Evolutionary conservation across 257 asterid genomes (phyloP).

Genomic region (Mitragyna speciosa): DNA sequence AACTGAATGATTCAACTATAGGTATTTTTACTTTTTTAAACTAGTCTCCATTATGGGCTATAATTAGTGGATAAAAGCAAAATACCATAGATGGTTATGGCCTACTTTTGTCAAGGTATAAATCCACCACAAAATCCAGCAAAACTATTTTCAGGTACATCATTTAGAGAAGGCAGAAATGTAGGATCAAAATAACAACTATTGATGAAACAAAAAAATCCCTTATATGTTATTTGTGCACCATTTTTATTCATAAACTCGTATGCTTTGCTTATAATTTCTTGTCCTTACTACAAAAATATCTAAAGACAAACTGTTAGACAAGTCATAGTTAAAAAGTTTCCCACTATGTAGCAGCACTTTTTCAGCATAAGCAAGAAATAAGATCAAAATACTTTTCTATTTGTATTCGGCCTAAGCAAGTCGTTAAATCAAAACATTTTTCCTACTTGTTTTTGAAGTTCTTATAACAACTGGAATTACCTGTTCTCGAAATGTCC

Average conservation of each 20-base stretch:
- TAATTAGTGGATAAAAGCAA: background rate
- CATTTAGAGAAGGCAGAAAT: background rate
- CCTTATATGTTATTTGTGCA: background rate
- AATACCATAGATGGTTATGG: background rate
- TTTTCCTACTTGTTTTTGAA: background rate
- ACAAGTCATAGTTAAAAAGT: background rate
- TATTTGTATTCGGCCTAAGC: background rate
- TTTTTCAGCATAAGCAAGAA: background rate
- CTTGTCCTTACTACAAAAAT: background rate
- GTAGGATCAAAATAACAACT: background rate
- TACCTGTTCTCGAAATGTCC: slow-evolving; percentile 95
- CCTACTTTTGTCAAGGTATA: background rate
- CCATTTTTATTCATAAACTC: background rate
- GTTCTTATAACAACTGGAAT: slow-evolving; percentile 2
- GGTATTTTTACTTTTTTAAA: too few species aligned
- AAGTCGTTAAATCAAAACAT: background rate
- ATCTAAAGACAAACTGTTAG: background rate
- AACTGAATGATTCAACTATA: background rate
- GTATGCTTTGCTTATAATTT: background rate
- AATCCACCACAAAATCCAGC: background rate
- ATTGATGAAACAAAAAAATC: background rate
- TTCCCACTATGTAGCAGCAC: background rate
- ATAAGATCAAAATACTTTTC: background rate
- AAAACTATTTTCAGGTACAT: background rate
- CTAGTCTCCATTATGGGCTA: too few species aligned